Evolutionary conservation across 192 early-diverging fungal genomes (phyloP).

Genomic region (Spizellomyces punctatus): DNA sequence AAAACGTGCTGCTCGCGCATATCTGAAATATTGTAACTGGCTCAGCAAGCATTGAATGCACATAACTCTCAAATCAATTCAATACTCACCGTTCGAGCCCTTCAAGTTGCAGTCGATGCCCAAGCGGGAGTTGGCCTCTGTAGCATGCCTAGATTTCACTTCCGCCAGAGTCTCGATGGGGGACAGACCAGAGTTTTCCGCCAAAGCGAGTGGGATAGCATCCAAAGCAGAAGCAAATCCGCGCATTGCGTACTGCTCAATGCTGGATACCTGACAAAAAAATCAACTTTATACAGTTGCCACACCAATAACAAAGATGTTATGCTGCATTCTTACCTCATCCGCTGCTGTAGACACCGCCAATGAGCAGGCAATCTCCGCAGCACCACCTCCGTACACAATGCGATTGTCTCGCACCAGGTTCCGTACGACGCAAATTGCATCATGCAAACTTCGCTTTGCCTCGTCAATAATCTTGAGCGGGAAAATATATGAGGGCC

Average conservation of each 20-base stretch:
- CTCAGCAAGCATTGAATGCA: slow-evolving; percentile 26
- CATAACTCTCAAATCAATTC: background rate
- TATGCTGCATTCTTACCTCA: slow-evolving; percentile 38
- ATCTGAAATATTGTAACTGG: slow-evolving; percentile 49
- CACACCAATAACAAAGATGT: slow-evolving; percentile 7
- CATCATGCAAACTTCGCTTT: slow-evolving; percentile 96
- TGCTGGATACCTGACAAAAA: slow-evolving; percentile 60
- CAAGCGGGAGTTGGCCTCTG: slow-evolving; percentile 81
- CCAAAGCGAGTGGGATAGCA: slow-evolving; percentile 87
- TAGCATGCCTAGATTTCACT: slow-evolving; percentile 91
- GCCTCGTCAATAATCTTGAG: slow-evolving; percentile 92
- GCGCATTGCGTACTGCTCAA: slow-evolving; percentile 99
- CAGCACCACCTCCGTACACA: slow-evolving; percentile 98
- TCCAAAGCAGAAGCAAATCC: slow-evolving; percentile 97
- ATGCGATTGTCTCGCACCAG: slow-evolving; percentile 96
- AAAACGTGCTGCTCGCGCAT: slow-evolving; percentile 99
- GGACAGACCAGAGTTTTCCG: slow-evolving; percentile 96
- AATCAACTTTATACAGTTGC: slow-evolving; percentile 1
- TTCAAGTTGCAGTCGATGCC: slow-evolving; percentile 96
- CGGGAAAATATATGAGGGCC: slow-evolving; percentile 28
- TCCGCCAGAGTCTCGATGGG: slow-evolving; percentile 96
- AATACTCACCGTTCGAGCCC: slow-evolving; percentile 74
- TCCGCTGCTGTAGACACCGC: slow-evolving; percentile 92
- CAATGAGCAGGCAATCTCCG: slow-evolving; percentile 95
- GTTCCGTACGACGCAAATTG: slow-evolving; percentile 98